Base-by-base conservation (phyloP, 164 flowering plant genomes). In the Platanus orientalis region DNA sequence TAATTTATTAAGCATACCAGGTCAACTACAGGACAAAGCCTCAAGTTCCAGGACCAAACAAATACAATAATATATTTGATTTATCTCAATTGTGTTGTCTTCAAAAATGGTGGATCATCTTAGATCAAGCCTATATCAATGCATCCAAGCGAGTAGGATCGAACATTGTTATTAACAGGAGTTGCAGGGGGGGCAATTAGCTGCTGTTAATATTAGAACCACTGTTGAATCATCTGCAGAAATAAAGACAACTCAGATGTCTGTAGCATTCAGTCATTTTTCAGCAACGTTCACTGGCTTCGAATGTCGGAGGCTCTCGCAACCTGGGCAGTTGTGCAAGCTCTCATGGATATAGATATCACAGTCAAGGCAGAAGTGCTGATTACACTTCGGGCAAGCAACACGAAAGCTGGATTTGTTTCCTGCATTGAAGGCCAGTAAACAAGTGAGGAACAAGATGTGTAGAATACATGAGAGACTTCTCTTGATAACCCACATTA, bases 341-440 rank as follows among this genome's bases (percentile, higher is more conserved):
- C 96, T 93, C 80, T 90, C 97, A 54, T 93, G 98, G 65, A 93
- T 90, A 63, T 93, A 93, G 47, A 93, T 93, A 66, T 93, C 98
- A 64, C 98, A 93, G 56, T 91, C 97, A 32, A 93, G 81, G 77
- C 98, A 93, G 77, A 89, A 93, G 51, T 75, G 69, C 17, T 83
- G 84, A 61, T 80, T 81, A 78, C 98, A 93, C 66, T 84, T 86
- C 11, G 95, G 95, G 70, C 98, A 93, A 54, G 80, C 64, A 64
- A 87, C 98, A 47, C 79, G 81, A 26, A 71, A 71, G 55, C 71
- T 67, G 16, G 86, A 72, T 67, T 73, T 79, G 65, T 71, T 86
- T 65, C 96, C 96, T 92, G 89, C 71, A 70, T 36, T 57, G 69
- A 36, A 65, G 21, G 61, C 25, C 54, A 60, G 23, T 24, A 57